Percentiles rank a stretch among this genome's conserved stretches.
phyloP scores from a whole-genome alignment of 176 grass and related monocot genomes.

The Hordeum vulgare region MorexV3_pseudomolecules_assembly NC_058522.1:416589125-416589624 shows the following conservation, averaged over 20 bases:
- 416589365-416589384: background rate
- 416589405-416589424: background rate
- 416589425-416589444: background rate
- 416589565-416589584: background rate
- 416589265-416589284: background rate
- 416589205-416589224: background rate
- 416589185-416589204: background rate
- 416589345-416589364: background rate
- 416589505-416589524: background rate
- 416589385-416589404: background rate
- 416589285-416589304: background rate
- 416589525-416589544: background rate
- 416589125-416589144: background rate
- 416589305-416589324: background rate
- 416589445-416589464: background rate
- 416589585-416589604: background rate
- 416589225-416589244: background rate
- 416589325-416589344: background rate
- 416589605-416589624: background rate
- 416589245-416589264: background rate
- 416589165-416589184: too few relatives aligned
- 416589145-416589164: background rate
- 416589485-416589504: background rate
- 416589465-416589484: background rate
- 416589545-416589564: background rate